Percentiles rank a stretch among this genome's conserved stretches.
Conservation (phyloP, 163 green algal genomes). For the Chlorella variabilis region DNA sequence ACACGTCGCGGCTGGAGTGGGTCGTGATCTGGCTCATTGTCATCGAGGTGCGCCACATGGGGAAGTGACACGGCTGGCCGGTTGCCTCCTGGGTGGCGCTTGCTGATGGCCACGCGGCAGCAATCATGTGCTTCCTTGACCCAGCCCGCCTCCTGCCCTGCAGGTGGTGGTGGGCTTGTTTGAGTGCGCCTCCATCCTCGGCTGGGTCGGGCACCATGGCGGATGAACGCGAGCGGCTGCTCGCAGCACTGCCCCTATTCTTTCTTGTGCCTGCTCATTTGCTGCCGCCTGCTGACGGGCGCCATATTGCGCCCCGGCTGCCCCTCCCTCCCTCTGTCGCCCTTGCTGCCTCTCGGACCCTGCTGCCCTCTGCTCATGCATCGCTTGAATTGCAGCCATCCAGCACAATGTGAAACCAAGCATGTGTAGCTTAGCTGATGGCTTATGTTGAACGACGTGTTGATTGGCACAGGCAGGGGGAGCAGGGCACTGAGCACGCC, state of each 20-base stretch:
- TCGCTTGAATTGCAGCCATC: too few relatives aligned
- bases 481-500: too few relatives aligned
- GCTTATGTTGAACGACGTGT: too few relatives aligned
- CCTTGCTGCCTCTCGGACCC: background rate
- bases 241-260: background rate
- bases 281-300: background rate
- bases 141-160: background rate
- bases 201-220: constrained; percentile 44
- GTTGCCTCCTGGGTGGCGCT: background rate
- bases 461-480: too few relatives aligned
- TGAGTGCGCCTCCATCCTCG: constrained; percentile 67
- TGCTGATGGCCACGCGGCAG: background rate
- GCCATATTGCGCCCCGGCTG: too few relatives aligned
- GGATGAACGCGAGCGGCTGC: background rate
- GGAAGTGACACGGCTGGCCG: too few relatives aligned
- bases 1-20: constrained; percentile 83
- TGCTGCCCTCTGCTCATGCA: too few relatives aligned
- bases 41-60: constrained; percentile 52
- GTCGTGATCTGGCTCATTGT: constrained; percentile 85
- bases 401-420: too few relatives aligned
- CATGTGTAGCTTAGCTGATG: too few relatives aligned
- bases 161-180: constrained; percentile 77
- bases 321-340: background rate
- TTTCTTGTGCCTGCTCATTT: background rate
- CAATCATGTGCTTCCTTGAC: too few relatives aligned